Conservation (phyloP, 1,284 basidiomycete genomes). For the Exsudoporus floridanus region DNA sequence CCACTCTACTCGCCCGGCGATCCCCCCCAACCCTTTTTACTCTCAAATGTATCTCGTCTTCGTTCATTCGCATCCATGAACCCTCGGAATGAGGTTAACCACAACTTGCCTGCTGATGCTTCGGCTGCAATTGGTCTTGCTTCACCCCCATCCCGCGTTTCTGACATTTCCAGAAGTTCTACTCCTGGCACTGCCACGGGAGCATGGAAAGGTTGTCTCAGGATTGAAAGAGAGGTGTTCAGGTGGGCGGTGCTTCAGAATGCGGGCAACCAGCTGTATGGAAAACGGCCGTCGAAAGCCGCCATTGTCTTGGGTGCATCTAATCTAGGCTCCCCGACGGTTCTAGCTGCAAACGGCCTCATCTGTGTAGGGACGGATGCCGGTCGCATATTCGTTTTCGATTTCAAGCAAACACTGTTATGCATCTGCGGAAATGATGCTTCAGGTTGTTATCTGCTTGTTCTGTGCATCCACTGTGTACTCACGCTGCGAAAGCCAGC, state of each 20-base stretch:
- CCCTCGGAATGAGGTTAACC: slow-evolving; percentile 53
- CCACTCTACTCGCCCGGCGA: slow-evolving; percentile 34
- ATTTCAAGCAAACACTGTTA: slow-evolving; percentile 85
- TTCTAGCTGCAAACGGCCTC: slow-evolving; percentile 83
- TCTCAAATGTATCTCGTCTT: slow-evolving; percentile 80
- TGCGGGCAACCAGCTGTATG: slow-evolving; percentile 57
- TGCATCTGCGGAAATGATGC: slow-evolving; percentile 73
- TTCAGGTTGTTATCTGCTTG: slow-evolving; percentile 50
- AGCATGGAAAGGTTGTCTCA: slow-evolving; percentile 26
- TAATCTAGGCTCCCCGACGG: slow-evolving; percentile 67
- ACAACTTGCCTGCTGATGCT: slow-evolving; percentile 42
- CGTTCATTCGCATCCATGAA: slow-evolving; percentile 64
- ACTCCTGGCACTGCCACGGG: slow-evolving; percentile 42
- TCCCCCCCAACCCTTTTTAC: slow-evolving; percentile 55
- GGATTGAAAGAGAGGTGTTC: slow-evolving; percentile 60
- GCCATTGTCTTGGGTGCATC: slow-evolving; percentile 60
- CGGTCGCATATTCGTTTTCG: slow-evolving; percentile 83
- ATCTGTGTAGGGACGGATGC: slow-evolving; percentile 86
- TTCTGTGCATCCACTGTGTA: slow-evolving; percentile 3
- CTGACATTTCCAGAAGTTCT: slow-evolving; percentile 66
- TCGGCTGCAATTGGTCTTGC: slow-evolving; percentile 45
- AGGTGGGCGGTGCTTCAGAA: slow-evolving; percentile 75
- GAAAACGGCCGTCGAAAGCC: slow-evolving; percentile 53
- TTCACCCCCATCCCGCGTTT: slow-evolving; percentile 65
- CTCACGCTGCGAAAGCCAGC: slow-evolving; percentile 46